Base-by-base conservation (phyloP, 179 eudicot species). In the Silene coronaria region DNA sequence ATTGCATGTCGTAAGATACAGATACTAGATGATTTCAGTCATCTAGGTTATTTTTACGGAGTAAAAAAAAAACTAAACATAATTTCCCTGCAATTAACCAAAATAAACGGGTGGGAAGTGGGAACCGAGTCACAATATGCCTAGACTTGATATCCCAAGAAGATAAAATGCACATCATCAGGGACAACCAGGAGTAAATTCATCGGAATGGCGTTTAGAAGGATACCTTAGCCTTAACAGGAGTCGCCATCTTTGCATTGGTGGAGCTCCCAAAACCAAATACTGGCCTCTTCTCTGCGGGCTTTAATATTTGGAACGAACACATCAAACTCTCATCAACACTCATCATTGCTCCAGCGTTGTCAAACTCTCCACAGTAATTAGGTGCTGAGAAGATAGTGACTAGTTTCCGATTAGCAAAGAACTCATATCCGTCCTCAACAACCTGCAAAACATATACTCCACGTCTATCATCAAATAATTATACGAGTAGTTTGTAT, bases 341-440 rank as follows among this genome's bases (percentile, higher is more conserved):
- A 30, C 88, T 89, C 90, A 89, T 86, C 92, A 89, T 87, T 22
- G 90, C 92, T 65, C 84, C 84, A 19, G 81, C 81, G 58, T 81
- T 81, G 71, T 81, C 84, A 66, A 81, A 81, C 26, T 81, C 84
- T 27, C 84, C 84, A 66, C 81, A 78, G 34, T 81, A 81, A 75
- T 81, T 81, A 27, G 84, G 84, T 0, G 84, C 84, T 23, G 84
- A 81, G 71, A 81, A 81, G 36, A 81, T 81, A 11, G 84, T 81
- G 57, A 89, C 91, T 22, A 89, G 91, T 80, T 82, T 87, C 73
- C 90, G 79, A 77, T 82, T 86, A 58, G 91, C 91, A 73, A 89
- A 89, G 77, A 87, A 89, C 79, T 89, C 89, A 8, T 89, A 89
- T 8, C 93, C 93, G 79, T 89, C 93, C 76, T 89, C 93, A 46